Conservation (phyloP, 805 yeast species). For the Saccharomycodes ludwigii region DNA sequence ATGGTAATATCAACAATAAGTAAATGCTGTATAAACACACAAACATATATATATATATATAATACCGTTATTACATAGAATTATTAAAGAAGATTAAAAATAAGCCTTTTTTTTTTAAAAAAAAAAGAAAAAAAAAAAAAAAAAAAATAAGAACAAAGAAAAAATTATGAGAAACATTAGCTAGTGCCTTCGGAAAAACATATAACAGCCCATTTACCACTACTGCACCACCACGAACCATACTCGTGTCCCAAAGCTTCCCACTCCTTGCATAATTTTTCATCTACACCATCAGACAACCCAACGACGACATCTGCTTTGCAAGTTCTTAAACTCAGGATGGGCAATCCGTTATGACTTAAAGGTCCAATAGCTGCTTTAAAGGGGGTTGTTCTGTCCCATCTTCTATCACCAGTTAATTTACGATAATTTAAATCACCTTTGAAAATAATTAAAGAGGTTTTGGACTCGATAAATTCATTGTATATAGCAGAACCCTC, state of each 20-base stretch:
- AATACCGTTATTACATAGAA: too few species aligned
- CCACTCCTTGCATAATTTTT: slow-evolving; percentile 39
- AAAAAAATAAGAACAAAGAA: too few species aligned
- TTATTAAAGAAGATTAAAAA: too few species aligned
- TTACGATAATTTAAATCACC: slow-evolving; percentile 96
- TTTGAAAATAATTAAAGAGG: slow-evolving; percentile 64
- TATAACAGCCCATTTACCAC: slow-evolving; percentile 92
- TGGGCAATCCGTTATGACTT: slow-evolving; percentile 46
- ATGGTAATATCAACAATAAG: too few species aligned
- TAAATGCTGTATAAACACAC: too few species aligned
- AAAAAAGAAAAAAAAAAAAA: too few species aligned
- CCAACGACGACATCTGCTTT: slow-evolving; percentile 96
- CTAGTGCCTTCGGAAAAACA: slow-evolving; percentile 35
- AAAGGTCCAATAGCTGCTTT: slow-evolving; percentile 54
- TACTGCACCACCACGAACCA: slow-evolving; percentile 71
- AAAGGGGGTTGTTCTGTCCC: slow-evolving; percentile 80
- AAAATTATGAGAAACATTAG: slow-evolving; percentile 18
- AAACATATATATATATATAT: too few species aligned
- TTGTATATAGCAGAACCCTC: slow-evolving; percentile 52
- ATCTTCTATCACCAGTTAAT: slow-evolving; percentile 77
- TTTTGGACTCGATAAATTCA: slow-evolving; percentile 41
- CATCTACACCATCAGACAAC: slow-evolving; percentile 59
- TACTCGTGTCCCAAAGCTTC: slow-evolving; percentile 43
- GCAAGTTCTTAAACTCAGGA: slow-evolving; percentile 78
- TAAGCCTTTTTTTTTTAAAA: too few species aligned